Base-by-base conservation (phyloP, 1,139 yeast species). In the Hansenula lynferdii region DNA sequence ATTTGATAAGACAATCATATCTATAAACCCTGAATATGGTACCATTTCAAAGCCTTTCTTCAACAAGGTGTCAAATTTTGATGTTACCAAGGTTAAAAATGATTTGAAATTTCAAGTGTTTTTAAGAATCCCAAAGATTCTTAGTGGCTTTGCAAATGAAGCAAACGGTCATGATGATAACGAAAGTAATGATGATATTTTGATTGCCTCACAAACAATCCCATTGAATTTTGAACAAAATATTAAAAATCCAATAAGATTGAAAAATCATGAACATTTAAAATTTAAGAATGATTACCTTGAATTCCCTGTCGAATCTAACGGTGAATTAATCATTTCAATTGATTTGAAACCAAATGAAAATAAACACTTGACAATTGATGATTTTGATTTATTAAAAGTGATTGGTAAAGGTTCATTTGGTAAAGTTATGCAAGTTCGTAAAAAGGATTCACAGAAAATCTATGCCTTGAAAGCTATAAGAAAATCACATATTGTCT, bases 361-460 rank as follows among this genome's bases (percentile, higher is more conserved):
- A 42, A 76, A 78, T 51, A 77, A 79, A 53, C 85, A 85, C 38
- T 70, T 92, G 37, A 71, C 87, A 2, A 89, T 92, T 50, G 96
- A 89, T 40, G 96, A 92, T 57, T 92, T 92, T 61, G 96, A 90
- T 53, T 67, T 94, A 41, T 72, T 92, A 51, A 92, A 92, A 62
- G 98, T 92, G 17, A 87, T 92, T 42, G 98, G 98, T 34, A 92
- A 92, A 60, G 98, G 98, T 4, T 87, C 97, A 3, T 94, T 92
- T 62, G 98, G 98, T 39, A 92, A 94, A 62, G 98, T 92, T 41
- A 92, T 92, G 97, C 98, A 92, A 63, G 98, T 92, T 33, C 80
- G 89, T 43, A 92, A 92, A 65, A 85, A 85, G 52, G 97, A 92
- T 62, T 92, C 98, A 10, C 84, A 84, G 48, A 95, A 90, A 58